A percentile compares a stretch with the other conserved stretches of the same genome.
phyloP scores from a whole-genome alignment of 2,329 filamentous ascomycete genomes.

The Colletotrichum sp. region DNA sequence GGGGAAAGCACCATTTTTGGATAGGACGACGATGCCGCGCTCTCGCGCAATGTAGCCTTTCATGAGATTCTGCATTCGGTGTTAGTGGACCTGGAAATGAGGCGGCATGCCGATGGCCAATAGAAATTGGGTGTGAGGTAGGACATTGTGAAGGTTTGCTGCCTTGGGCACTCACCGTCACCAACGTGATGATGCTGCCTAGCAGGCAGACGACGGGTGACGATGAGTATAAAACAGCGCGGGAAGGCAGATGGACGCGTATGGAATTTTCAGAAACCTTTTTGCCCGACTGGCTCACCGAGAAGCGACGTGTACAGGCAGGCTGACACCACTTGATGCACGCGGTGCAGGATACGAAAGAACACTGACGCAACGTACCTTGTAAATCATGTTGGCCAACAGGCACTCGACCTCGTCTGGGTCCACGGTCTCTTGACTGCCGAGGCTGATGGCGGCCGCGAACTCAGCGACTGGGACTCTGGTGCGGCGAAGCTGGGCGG shows the following conservation, averaged over 20 bases:
- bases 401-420: slow-evolving; percentile 95
- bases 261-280: not conserved
- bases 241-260: not conserved
- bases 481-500: slow-evolving; percentile 69
- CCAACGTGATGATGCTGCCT: not conserved
- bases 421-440: slow-evolving; percentile 72
- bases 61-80: slow-evolving; percentile 76
- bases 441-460: slow-evolving; percentile 79
- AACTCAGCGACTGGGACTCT: slow-evolving; percentile 86
- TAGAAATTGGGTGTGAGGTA: not conserved
- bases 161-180: not conserved
- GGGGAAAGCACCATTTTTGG: slow-evolving; percentile 91
- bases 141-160: not conserved
- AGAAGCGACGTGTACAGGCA: not conserved
- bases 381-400: slow-evolving; percentile 97
- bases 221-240: not conserved
- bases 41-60: slow-evolving; percentile 98
- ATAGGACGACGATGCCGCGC: slow-evolving; percentile 87
- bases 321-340: not conserved
- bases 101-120: not conserved
- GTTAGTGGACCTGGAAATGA: slow-evolving; percentile 36
- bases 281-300: not conserved
- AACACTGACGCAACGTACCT: slow-evolving; percentile 61
- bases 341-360: not conserved
- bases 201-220: not conserved